These are phyloP conservation scores for Ceratobasidium papillatum DNA, from an alignment of 1,284 basidiomycete genomes.

Conservation along the genomic window DNA sequence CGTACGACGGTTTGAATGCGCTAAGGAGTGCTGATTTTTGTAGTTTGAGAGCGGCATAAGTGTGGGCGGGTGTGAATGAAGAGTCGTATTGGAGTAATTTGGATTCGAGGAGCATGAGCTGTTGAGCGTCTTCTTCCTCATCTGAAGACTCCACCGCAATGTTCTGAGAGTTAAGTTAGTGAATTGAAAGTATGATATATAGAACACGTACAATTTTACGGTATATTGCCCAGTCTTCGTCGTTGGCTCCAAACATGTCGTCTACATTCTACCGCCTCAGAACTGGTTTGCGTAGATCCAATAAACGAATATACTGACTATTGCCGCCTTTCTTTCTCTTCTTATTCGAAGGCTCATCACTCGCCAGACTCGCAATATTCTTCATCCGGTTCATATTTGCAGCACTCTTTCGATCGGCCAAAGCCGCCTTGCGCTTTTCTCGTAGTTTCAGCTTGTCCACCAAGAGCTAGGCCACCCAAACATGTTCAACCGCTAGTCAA, in stretches of 20 bases:
- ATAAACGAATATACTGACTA: slow-evolving; percentile 59
- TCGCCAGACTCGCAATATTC: slow-evolving; percentile 91
- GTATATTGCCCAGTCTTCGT: slow-evolving; percentile 98
- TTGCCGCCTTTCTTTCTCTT: slow-evolving; percentile 81
- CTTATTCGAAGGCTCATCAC: slow-evolving; percentile 75
- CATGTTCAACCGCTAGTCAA: not conserved
- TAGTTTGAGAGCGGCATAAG: slow-evolving; percentile 78
- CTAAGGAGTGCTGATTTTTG: slow-evolving; percentile 85
- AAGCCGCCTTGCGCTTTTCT: slow-evolving; percentile 79
- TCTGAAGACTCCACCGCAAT: slow-evolving; percentile 89
- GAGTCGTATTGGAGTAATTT: slow-evolving; percentile 87
- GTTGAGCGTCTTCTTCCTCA: slow-evolving; percentile 89
- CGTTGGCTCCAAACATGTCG: slow-evolving; percentile 94
- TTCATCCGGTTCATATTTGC: slow-evolving; percentile 98
- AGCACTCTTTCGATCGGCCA: slow-evolving; percentile 92
- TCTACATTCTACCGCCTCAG: slow-evolving; percentile 59
- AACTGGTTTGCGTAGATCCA: not conserved
- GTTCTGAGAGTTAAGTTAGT: slow-evolving; percentile 59
- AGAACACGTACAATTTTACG: slow-evolving; percentile 82
- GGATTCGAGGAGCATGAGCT: slow-evolving; percentile 79
- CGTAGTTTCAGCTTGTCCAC: slow-evolving; percentile 89
- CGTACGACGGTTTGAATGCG: slow-evolving; percentile 80
- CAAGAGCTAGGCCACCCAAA: slow-evolving; percentile 61
- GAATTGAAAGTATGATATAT: not conserved
- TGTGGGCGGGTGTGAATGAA: slow-evolving; percentile 81